Conservation (phyloP, 176 grass and related monocot species). For the Leersia perrieri region DNA sequence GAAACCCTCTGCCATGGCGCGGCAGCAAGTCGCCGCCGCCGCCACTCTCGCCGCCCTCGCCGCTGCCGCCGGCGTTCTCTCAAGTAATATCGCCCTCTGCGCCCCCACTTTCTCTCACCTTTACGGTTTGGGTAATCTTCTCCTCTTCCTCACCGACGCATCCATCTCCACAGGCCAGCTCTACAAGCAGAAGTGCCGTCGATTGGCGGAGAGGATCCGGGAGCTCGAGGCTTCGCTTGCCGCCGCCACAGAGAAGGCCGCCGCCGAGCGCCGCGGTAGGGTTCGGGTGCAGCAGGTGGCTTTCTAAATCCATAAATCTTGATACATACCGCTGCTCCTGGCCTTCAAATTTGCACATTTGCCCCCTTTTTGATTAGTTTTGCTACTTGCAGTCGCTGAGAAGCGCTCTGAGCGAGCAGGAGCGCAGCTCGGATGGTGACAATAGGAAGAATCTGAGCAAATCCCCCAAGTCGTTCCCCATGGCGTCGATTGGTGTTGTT, state of each 20-base stretch:
- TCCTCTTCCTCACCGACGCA: neutral
- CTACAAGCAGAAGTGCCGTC: slow-evolving; percentile 43
- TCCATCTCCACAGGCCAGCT: slow-evolving; percentile 42
- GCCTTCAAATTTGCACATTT: neutral
- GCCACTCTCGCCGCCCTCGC: slow-evolving; percentile 23
- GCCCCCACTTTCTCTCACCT: neutral
- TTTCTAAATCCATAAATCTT: neutral
- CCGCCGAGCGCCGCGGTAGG: slow-evolving; percentile 77
- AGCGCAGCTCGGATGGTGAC: slow-evolving; percentile 3
- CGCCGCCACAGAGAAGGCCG: slow-evolving; percentile 46
- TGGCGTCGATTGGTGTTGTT: slow-evolving; percentile 65
- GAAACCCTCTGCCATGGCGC: slow-evolving; percentile 29
- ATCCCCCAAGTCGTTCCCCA: slow-evolving; percentile 44
- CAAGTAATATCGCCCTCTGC: slow-evolving; percentile 34
- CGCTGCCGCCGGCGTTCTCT: slow-evolving; percentile 29
- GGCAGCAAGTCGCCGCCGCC: slow-evolving; percentile 29
- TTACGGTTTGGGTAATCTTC: neutral
- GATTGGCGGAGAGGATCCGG: slow-evolving; percentile 33
- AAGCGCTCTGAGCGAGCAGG: slow-evolving; percentile 50
- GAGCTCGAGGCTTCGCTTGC: slow-evolving; percentile 60
- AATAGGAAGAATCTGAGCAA: slow-evolving; percentile 14
- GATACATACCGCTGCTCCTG: neutral
- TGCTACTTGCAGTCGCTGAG: slow-evolving; percentile 53
- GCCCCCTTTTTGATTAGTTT: neutral
- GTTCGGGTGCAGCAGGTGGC: slow-evolving; percentile 74